Base-by-base conservation (phyloP, 2,329 filamentous ascomycete genomes). In the Cladosporium cucumerinum region DNA sequence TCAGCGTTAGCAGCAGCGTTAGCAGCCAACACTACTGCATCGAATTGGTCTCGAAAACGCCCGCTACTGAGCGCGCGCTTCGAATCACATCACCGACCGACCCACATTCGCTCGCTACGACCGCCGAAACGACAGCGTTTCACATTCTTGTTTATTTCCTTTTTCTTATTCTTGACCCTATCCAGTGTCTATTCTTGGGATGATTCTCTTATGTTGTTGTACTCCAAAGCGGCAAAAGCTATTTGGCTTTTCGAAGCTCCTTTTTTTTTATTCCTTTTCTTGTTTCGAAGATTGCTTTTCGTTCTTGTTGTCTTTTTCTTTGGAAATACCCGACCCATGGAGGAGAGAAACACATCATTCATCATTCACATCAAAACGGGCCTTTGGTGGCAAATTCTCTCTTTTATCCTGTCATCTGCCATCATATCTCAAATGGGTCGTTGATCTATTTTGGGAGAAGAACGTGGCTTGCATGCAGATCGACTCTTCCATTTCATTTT, bases 291-390 rank as follows among this genome's bases (percentile, higher is more conserved):
- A 51, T 28, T 51, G 48, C 23, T 28, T 49, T 26, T 8, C 3
- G 6, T 49, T 8, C 4, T 49, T 49, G 3, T 51, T 51, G 16
- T 12, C 12, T 26, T 7, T 51, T 28, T 16, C 26, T n/a, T 54
- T 54, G 51, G 51, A 54, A 54, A 54, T 54, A 54, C 51, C 51
- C 51, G 26, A 14, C 51, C 21, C 26, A 28, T 54, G 51, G 51
- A 54, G 51, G 51, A 54, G 48, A 26, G 12, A 52, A 3, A 46
- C 8, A 46, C 36, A 43, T n/a, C 39, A 46, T 43, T 11, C 7
- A 11, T 32, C 10, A 32, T 32, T 11, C n/a, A 46, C 39, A 46
- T 46, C 39, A 46, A 23, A 21, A 46, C 39, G 39, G 39, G 39
- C 39, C 39, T n/a, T 46, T 8, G 39, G 39, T 23, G 39, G 39